These are phyloP conservation scores for Sugiyamaella marilandica DNA, from an alignment of 805 yeast species.

Conservation along the genomic window DNA sequence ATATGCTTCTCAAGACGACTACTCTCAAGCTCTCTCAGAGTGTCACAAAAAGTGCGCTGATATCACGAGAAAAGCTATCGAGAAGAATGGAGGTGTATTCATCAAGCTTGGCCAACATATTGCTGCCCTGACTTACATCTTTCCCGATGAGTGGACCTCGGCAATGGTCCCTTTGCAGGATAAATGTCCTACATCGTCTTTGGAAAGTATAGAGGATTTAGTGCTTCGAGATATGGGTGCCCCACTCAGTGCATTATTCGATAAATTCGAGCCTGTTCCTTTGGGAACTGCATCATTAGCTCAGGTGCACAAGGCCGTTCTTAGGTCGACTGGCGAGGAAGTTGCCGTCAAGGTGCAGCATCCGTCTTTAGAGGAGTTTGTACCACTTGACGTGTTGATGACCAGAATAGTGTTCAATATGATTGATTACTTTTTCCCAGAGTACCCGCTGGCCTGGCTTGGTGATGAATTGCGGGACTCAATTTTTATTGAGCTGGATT, in stretches of 20 bases:
- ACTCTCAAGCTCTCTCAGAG: conserved; percentile 48
- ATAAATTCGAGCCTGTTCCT: conserved; percentile 63
- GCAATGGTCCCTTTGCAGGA: conserved; percentile 93
- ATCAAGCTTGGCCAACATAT: conserved; percentile 95
- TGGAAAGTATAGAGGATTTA: conserved; percentile 64
- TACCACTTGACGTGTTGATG: conserved; percentile 80
- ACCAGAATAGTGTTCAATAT: conserved; percentile 71
- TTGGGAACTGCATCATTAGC: conserved; percentile 96
- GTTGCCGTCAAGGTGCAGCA: conserved; percentile 97
- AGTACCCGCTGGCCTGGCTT: conserved; percentile 92
- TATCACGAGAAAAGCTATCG: conserved; percentile 73
- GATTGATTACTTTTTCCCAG: conserved; percentile 80
- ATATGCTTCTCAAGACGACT: conserved; percentile 43
- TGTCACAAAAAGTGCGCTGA: conserved; percentile 76
- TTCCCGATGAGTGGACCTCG: conserved; percentile 92
- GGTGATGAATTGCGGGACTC: conserved; percentile 87
- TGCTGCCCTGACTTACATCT: conserved; percentile 82
- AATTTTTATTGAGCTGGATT: conserved; percentile 86
- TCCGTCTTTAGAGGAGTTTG: conserved; percentile 79
- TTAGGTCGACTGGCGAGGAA: conserved; percentile 53
- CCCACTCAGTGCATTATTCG: conserved; percentile 50
- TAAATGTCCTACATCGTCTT: conserved; percentile 74
- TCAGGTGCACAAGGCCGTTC: conserved; percentile 80
- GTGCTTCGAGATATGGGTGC: conserved; percentile 62
- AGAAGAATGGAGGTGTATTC: conserved; percentile 84